Evolutionary conservation across 306 rosid genomes (phyloP).

Genomic region (Casuarina equisetifolia): DNA sequence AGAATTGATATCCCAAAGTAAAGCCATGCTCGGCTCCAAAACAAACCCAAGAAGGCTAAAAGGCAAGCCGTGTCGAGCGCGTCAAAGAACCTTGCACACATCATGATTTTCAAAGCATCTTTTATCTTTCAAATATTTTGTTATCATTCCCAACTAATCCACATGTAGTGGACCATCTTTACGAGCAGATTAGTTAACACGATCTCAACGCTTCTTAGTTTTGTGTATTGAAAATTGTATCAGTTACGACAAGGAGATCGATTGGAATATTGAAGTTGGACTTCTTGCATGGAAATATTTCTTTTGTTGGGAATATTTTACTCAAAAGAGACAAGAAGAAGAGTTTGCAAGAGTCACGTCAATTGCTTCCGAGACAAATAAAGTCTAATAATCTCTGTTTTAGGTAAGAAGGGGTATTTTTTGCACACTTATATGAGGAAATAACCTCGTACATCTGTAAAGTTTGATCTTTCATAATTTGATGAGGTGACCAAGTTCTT

Average conservation of each 20-base stretch:
- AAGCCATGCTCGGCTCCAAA: background rate
- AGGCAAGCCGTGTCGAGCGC: background rate
- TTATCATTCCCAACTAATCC: constrained; percentile 3
- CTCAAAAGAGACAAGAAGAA: background rate
- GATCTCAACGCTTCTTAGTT: background rate
- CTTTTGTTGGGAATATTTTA: background rate
- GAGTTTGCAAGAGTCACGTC: background rate
- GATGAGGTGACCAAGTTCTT: too few relatives aligned
- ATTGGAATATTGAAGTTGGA: background rate
- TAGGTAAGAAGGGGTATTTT: too few relatives aligned
- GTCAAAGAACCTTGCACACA: background rate
- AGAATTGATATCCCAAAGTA: background rate
- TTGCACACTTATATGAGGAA: too few relatives aligned
- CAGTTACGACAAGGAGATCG: background rate
- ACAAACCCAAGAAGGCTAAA: background rate
- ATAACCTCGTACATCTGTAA: too few relatives aligned
- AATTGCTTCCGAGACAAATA: background rate
- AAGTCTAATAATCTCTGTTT: background rate
- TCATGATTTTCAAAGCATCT: constrained; percentile 14
- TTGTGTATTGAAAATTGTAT: background rate
- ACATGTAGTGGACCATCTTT: background rate
- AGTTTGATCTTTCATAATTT: too few relatives aligned
- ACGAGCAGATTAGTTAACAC: background rate
- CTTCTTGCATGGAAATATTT: background rate
- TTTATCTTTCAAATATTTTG: background rate